phyloP scores from a whole-genome alignment of 2,329 filamentous ascomycete genomes.

The Cladosporium sp. region DNA sequence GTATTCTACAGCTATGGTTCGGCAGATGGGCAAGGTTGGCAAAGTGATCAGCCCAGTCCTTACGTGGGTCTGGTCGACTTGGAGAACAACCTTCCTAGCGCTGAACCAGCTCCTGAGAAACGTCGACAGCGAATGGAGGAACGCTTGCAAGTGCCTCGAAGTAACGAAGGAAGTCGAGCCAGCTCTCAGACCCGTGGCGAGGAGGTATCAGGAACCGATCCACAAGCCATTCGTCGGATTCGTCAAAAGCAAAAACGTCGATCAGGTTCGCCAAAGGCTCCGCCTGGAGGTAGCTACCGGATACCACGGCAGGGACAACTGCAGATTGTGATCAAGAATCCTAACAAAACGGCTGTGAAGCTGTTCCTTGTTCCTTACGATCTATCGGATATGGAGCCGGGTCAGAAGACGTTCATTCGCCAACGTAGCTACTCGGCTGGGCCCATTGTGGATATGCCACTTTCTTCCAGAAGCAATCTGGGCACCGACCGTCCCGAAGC shows the following conservation, averaged over 20 bases:
- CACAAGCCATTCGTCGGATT: conserved; percentile 30
- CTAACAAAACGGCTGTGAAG: conserved; percentile 97
- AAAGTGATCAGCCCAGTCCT: conserved; percentile 83
- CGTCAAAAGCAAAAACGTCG: conserved; percentile 61
- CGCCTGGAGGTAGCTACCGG: conserved; percentile 86
- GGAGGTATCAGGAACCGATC: conserved; percentile 29
- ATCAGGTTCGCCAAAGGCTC: conserved; percentile 60
- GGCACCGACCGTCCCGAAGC: conserved; percentile 59
- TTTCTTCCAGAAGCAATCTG: conserved; percentile 48
- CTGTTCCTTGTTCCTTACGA: conserved; percentile 94
- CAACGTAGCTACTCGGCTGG: conserved; percentile 91
- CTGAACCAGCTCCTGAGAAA: conserved; percentile 31
- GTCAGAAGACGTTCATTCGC: conserved; percentile 92
- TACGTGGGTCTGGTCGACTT: conserved; percentile 94
- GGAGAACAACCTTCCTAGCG: conserved; percentile 69
- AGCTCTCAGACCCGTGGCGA: conserved; percentile 32
- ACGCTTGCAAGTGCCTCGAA: conserved; percentile 27
- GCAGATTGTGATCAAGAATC: conserved; percentile 97
- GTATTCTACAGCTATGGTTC: conserved; percentile 93
- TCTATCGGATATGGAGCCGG: conserved; percentile 85
- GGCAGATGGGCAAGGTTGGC: conserved; percentile 58
- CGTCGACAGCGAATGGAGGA: conserved; percentile 38
- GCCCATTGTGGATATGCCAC: conserved; percentile 73
- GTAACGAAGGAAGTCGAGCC: conserved; percentile 34
- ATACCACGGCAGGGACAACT: conserved; percentile 93